A percentile compares a stretch with the other conserved stretches of the same genome.
phyloP scores from a whole-genome alignment of 2,329 filamentous ascomycete genomes.

The Aspergillus sp. region DNA sequence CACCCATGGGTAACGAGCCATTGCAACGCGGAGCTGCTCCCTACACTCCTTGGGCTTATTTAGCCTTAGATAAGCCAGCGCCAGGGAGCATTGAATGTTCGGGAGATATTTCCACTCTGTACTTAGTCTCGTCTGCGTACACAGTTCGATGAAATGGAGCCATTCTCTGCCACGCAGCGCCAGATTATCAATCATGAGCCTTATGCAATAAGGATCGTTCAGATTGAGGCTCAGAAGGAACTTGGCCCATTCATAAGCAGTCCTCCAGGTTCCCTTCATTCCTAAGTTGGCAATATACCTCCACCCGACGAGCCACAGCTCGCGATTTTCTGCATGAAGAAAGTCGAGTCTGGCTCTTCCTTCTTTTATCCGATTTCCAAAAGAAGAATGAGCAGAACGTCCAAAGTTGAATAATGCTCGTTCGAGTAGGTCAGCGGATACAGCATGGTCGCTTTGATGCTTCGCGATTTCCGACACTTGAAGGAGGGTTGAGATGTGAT shows the following conservation, averaged over 20 bases:
- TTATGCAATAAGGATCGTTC: conserved; percentile 80
- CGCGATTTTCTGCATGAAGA: conserved; percentile 79
- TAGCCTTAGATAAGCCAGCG: conserved; percentile 75
- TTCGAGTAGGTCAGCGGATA: conserved; percentile 86
- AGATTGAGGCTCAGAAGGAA: conserved; percentile 76
- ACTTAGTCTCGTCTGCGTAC: conserved; percentile 56
- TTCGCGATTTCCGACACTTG: conserved; percentile 92
- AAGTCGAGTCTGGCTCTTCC: conserved; percentile 85
- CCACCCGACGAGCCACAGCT: conserved; percentile 89
- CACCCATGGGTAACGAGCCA: conserved; percentile 80
- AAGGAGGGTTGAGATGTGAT: conserved; percentile 91
- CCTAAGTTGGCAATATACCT: conserved; percentile 85
- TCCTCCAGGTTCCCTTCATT: conserved; percentile 91
- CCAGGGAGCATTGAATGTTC: conserved; percentile 76
- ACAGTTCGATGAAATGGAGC: conserved; percentile 73
- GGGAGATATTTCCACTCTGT: conserved; percentile 61
- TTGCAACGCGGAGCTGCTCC: conserved; percentile 67
- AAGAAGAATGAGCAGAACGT: conserved; percentile 82
- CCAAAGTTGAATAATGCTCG: conserved; percentile 92
- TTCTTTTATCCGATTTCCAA: conserved; percentile 73
- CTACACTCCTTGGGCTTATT: conserved; percentile 69
- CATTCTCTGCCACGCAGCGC: conserved; percentile 81
- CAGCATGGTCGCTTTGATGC: conserved; percentile 84
- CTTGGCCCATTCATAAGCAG: conserved; percentile 92
- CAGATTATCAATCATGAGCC: conserved; percentile 79